Evolutionary conservation across 2,329 filamentous ascomycete species (phyloP).

Genomic region (Paracoccidioides brasiliensis): DNA sequence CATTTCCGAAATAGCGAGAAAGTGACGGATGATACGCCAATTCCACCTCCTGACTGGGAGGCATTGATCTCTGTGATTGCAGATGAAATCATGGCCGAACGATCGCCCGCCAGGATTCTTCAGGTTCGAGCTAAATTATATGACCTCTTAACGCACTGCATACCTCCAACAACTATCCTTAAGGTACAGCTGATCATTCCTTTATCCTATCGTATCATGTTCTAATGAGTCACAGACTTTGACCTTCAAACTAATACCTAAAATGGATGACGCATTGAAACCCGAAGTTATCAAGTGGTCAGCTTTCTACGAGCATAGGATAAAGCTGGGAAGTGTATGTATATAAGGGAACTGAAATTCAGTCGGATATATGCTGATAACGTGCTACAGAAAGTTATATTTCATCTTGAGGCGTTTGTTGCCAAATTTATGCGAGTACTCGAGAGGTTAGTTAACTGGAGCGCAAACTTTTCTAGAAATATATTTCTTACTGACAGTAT

Average conservation of each 20-base stretch:
- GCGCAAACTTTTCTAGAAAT: neutral
- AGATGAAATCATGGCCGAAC: conserved; percentile 85
- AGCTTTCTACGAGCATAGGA: conserved; percentile 91
- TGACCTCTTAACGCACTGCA: conserved; percentile 92
- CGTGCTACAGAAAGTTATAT: conserved; percentile 64
- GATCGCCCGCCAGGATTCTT: conserved; percentile 77
- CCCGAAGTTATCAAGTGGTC: conserved; percentile 90
- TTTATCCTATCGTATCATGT: neutral
- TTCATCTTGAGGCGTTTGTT: conserved; percentile 95
- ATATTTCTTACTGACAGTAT: neutral
- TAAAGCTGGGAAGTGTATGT: conserved; percentile 62
- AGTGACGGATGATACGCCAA: conserved; percentile 72
- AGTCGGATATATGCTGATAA: neutral
- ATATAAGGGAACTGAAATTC: neutral
- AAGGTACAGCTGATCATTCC: conserved; percentile 39
- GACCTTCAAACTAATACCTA: conserved; percentile 79
- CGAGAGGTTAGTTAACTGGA: conserved; percentile 59
- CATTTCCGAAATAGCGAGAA: conserved; percentile 53
- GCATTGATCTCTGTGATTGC: conserved; percentile 78
- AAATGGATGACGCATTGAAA: conserved; percentile 81
- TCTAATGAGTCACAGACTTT: conserved; percentile 44
- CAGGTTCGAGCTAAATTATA: conserved; percentile 90
- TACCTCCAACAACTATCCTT: conserved; percentile 83
- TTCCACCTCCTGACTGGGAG: conserved; percentile 95
- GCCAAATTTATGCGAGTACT: conserved; percentile 96